Base-by-base conservation (phyloP, 208 protist genomes). In the Trypanosoma platydactyli region DNA sequence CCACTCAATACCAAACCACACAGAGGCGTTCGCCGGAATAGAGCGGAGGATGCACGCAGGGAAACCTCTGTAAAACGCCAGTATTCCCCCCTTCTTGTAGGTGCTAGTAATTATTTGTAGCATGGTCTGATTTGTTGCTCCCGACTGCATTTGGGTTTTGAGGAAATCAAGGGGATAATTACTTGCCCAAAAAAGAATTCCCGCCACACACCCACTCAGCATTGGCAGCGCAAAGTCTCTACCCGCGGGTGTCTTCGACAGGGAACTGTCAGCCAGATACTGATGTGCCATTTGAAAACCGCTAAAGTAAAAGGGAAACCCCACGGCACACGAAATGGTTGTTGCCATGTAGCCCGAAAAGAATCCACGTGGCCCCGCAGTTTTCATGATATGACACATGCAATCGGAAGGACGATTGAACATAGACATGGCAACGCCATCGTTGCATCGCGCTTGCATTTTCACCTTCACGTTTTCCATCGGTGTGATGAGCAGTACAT, bases 141-240 rank as follows among this genome's bases (percentile, higher is more conserved):
- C 78, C 5, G 82, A 77, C 55, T 92, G 82, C 61, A 89, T 42
- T 29, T 85, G 79, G 3, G 86, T 89, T 54, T 91, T 91, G 40
- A 87, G 50, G 49, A 76, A 88, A 71, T 91, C 85, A 61, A 79
- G 87, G 15, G 85, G 85, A 65, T 88, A 91, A 77, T 79, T 84
- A 73, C 75, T 85, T 42, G 64, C 66, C 81, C 85, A 91, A 77
- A 89, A 92, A 50, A 69, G 71, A 33, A 83, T 46, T 16, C 86
- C 82, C 0, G 82, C 80, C 20, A 76, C 63, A 56, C 76, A 60
- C 30, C 86, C 86, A 57, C 82, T 79, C 15, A 83, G 44, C 70
- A 92, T 72, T 41, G 81, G 81, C 42, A 88, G 56, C 16, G 71
- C n/a, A 58, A 88, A 58, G 56, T 83, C 76, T 5, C 58, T 61